Conservation (phyloP, 1,284 basidiomycete genomes). For the Leccinum fuscescens region DNA sequence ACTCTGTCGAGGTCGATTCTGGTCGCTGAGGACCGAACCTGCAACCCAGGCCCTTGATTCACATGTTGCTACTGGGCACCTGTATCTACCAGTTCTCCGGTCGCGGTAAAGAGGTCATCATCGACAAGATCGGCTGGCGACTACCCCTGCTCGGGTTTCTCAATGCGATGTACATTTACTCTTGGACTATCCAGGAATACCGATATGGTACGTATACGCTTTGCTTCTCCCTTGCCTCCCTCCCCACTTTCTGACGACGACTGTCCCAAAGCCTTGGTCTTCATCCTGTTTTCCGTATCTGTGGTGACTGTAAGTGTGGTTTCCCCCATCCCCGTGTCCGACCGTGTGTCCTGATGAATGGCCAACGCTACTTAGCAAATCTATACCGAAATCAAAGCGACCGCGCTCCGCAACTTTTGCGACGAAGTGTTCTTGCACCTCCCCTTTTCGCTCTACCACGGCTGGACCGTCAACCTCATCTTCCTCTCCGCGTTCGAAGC, state of each 20-base stretch:
- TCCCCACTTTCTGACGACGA: not conserved
- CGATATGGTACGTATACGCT: conserved; percentile 50
- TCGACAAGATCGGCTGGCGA: conserved; percentile 87
- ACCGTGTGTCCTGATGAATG: not conserved
- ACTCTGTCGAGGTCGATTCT: not conserved
- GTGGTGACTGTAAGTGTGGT: conserved; percentile 58
- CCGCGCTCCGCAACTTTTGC: conserved; percentile 56
- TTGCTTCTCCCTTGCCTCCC: not conserved
- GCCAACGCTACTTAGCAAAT: conserved; percentile 56
- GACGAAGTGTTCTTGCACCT: conserved; percentile 83
- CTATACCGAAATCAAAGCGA: conserved; percentile 87
- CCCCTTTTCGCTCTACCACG: conserved; percentile 92
- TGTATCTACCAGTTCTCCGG: conserved; percentile 89
- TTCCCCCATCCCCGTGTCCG: not conserved
- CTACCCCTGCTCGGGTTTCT: conserved; percentile 84
- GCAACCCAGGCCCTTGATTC: conserved; percentile 67
- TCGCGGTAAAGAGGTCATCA: conserved; percentile 72
- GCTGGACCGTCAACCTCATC: conserved; percentile 89
- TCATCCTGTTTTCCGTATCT: conserved; percentile 80
- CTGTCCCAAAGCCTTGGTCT: conserved; percentile 65
- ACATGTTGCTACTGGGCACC: conserved; percentile 83
- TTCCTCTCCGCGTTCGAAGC: conserved; percentile 88
- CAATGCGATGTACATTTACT: conserved; percentile 82
- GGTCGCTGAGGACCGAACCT: conserved; percentile 5
- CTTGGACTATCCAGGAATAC: conserved; percentile 74